Evolutionary conservation across 2,329 filamentous ascomycete species (phyloP), one percentile per base, ranked within the genome.

Genomic region (Exophiala viscosa): DNA sequence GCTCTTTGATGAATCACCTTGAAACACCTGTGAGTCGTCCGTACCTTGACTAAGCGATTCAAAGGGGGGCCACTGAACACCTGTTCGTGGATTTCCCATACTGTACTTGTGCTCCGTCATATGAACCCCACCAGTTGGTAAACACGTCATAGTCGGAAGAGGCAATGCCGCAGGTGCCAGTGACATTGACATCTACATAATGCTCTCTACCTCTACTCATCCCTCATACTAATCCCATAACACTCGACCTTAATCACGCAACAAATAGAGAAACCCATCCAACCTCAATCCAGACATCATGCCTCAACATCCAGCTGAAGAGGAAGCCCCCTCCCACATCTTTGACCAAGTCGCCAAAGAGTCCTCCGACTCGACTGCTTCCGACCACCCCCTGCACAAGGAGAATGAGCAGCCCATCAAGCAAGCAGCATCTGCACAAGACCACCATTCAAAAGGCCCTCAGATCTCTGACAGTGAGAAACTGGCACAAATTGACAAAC

Each of bases 391-490:
- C 8, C 32, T 66, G 15, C 70, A 74, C 51, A 42, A 42, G 40
- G 40, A 42, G 40, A 42, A 42, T 14, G 40, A 42, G 40, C 38
- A 66, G 8, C 46, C 45, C 10, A 51, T 54, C 13, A 42, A 55
- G 38, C 39, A 53, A 45, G 71, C 71, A 52, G 65, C 70, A 18
- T 62, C 62, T 4, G 64, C 65, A 5, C 48, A 62, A 23, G 67
- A 73, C 46, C 59, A 67, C 49, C 46, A 70, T 15, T 69, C 69
- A 10, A 76, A 76, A 58, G 75, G 75, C 13, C 75, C 76, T 33
- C 67, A 72, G 28, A 73, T 77, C 41, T 67, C 75, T 20, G 65
- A 70, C 13, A 63, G 59, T 59, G 76, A 76, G 66, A 54, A 54
- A 44, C 55, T 56, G 8, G 61, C 59, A 45, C 2, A 17, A 11